Percentiles rank a stretch among this genome's conserved stretches.
These are phyloP conservation scores for Alternaria conjuncta DNA, from an alignment of 2,329 filamentous ascomycete species.

Conservation along the genomic window DNA sequence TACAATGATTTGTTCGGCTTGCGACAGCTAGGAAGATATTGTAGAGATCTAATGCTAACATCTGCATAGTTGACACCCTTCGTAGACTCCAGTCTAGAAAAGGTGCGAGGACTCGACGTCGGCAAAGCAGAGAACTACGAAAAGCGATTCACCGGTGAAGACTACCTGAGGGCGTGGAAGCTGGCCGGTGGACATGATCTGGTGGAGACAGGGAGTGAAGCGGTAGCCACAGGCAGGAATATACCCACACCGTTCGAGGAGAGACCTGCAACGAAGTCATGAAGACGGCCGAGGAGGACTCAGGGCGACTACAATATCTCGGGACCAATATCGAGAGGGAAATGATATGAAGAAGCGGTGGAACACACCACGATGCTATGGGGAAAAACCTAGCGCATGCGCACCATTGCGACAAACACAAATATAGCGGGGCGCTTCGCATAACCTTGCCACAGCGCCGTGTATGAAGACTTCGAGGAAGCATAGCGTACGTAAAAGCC, in stretches of 20 bases:
- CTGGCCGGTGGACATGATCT: slow-evolving; percentile 37
- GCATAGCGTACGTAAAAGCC: background rate
- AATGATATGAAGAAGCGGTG: background rate
- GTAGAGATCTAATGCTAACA: background rate
- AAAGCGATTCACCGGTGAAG: slow-evolving; percentile 39
- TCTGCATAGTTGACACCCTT: slow-evolving; percentile 76
- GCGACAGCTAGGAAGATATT: background rate
- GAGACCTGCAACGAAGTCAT: slow-evolving; percentile 21
- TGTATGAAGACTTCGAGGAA: background rate
- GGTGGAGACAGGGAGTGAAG: slow-evolving; percentile 14
- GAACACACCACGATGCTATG: no score
- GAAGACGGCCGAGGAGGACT: background rate
- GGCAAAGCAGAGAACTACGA: slow-evolving; percentile 24
- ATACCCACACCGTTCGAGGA: slow-evolving; percentile 38
- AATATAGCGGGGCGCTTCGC: slow-evolving; percentile 4
- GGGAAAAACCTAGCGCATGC: background rate
- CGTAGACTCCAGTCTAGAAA: slow-evolving; percentile 67
- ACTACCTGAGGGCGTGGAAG: slow-evolving; percentile 46
- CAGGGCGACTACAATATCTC: no score
- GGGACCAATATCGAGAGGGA: background rate
- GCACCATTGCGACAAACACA: background rate
- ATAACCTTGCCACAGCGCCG: background rate
- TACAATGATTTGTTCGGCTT: background rate
- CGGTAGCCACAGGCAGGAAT: slow-evolving; percentile 14
- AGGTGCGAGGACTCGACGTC: slow-evolving; percentile 25